Evolutionary conservation across 2,329 filamentous ascomycete species (phyloP).

Genomic region (Sarocladium strictum): DNA sequence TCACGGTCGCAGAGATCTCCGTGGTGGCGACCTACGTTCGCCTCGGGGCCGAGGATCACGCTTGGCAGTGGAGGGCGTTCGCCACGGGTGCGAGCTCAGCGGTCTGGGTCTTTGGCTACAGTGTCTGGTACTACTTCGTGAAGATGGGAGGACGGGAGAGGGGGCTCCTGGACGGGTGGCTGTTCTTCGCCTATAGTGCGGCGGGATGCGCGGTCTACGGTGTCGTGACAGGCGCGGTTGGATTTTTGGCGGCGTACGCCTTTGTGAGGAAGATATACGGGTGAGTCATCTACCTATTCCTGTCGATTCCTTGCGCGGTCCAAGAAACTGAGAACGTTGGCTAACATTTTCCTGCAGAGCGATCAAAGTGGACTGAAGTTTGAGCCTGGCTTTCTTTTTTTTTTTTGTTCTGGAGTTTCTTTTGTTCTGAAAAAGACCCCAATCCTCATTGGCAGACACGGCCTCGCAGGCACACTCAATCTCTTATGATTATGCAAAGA

Average conservation of each 20-base stretch:
- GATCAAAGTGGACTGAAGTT: slow-evolving; percentile 12
- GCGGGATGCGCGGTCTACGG: slow-evolving; percentile 78
- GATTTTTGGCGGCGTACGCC: slow-evolving; percentile 76
- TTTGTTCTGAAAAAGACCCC: too few species aligned
- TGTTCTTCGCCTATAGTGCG: slow-evolving; percentile 83
- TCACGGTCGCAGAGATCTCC: slow-evolving; percentile 78
- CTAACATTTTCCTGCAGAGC: slow-evolving; percentile 3
- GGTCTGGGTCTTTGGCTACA: slow-evolving; percentile 78
- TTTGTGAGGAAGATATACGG: slow-evolving; percentile 81
- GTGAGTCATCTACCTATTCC: slow-evolving; percentile 37
- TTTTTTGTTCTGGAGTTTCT: too few species aligned
- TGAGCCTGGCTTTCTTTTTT: too few species aligned
- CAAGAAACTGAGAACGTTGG: too few species aligned
- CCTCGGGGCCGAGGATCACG: slow-evolving; percentile 76
- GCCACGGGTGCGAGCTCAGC: slow-evolving; percentile 69
- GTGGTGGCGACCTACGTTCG: slow-evolving; percentile 78
- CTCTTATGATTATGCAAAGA: too few species aligned
- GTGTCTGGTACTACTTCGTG: slow-evolving; percentile 75
- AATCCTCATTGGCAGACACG: too few species aligned
- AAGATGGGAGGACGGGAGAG: slow-evolving; percentile 71
- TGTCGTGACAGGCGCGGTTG: slow-evolving; percentile 74
- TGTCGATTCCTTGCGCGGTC: too few species aligned
- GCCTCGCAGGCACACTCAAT: too few species aligned
- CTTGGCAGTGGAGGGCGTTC: slow-evolving; percentile 89
- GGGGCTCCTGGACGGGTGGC: slow-evolving; percentile 50